These are phyloP conservation scores for Silybum marianum DNA, from an alignment of 129 eudicot species.

Conservation along the genomic window DNA sequence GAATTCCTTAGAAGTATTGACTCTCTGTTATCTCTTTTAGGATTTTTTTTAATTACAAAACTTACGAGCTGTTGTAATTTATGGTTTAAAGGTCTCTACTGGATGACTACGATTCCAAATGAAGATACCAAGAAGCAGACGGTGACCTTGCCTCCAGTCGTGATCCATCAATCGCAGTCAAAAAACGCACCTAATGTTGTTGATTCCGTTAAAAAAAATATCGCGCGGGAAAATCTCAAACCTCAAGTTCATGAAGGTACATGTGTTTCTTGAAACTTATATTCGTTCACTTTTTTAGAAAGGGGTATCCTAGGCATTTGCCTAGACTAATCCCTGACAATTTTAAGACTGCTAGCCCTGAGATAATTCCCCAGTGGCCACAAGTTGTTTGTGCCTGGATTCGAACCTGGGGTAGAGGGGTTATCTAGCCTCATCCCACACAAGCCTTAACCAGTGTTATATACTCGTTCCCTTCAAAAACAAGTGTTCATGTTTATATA, in stretches of 20 bases:
- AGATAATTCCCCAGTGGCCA: too few relatives aligned
- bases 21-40: constrained; percentile 11
- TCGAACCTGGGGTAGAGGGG: too few relatives aligned
- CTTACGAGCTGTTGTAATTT: constrained; percentile 4
- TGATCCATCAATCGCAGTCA: constrained; percentile 21
- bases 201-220: constrained; percentile 10
- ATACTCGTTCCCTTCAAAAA: too few relatives aligned
- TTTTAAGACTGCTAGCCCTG: too few relatives aligned
- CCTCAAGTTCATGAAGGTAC: constrained; percentile 26
- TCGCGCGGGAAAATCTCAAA: constrained; percentile 8
- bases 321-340: too few relatives aligned
- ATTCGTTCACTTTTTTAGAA: too few relatives aligned
- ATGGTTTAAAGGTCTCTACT: not conserved
- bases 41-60: constrained; percentile 25
- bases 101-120: not conserved
- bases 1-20: not conserved
- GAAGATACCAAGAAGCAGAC: constrained; percentile 12
- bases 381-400: too few relatives aligned
- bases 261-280: not conserved
- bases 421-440: too few relatives aligned
- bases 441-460: too few relatives aligned
- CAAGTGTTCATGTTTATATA: too few relatives aligned
- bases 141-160: not conserved
- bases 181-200: constrained; percentile 13
- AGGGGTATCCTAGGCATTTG: too few relatives aligned